Base-by-base conservation (phyloP, 2,329 filamentous ascomycete species). In the Davidsoniella eucalypti region DNA sequence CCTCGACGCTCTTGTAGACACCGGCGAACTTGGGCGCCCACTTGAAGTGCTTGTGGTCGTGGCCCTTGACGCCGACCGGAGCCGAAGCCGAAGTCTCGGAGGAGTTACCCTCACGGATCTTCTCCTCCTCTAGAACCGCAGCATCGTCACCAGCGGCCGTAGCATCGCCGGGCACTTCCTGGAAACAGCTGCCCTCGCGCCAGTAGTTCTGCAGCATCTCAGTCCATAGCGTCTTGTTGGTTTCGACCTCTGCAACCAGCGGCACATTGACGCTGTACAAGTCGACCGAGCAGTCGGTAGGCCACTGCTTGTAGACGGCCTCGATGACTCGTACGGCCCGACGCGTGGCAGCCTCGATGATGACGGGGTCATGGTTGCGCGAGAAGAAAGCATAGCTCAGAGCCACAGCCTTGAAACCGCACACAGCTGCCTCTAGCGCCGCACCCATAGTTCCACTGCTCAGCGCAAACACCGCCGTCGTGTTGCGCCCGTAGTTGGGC, bases 261-360 rank as follows among this genome's bases (percentile, higher is more conserved):
- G 92, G 90, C 7, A 96, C 82, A 61, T 96, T 96, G 57, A 96
- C 80, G 44, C 76, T 84, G 64, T 94, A 96, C n/a, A 96, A 67
- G 60, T 94, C 86, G 4, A 85, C 80, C 53, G 72, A 73, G 29
- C 69, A 64, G 47, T 79, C 80, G 33, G 69, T 65, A 0, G 70
- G 76, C 83, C 86, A 94, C 60, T 87, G 82, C 45, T 73, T 70
- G 57, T 75, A 80, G 5, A 98, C 70, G 54, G 86, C 76, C 63
- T 94, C 83, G 55, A 94, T 81, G 21, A 96, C 71, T 55, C 73
- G 75, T 21, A 92, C 80, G 21, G 80, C 78, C 57, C 90, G 80
- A 42, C 75, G 69, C 37, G 80, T 85, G 2, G 87, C 87, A 45
- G 78, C 84, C 29, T 77, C 75, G 53, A 96, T 90, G 57, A 94